phyloP scores from a whole-genome alignment of 2,329 filamentous ascomycete genomes.

The Fusarium armeniacum region DNA sequence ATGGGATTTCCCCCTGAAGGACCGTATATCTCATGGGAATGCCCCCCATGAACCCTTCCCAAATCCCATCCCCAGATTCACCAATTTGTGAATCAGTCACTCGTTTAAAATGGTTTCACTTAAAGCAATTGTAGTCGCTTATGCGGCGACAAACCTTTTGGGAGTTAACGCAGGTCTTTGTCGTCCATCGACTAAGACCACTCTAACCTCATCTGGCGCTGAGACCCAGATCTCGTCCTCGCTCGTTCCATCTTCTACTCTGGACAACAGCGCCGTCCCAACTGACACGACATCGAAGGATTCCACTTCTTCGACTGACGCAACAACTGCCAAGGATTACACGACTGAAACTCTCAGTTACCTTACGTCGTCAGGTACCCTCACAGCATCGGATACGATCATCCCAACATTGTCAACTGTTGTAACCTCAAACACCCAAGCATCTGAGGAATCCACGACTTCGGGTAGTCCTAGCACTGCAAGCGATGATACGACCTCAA shows the following conservation, averaged over 20 bases:
- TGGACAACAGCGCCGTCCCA: not conserved
- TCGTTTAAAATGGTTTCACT: conserved; percentile 24
- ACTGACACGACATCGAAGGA: not conserved
- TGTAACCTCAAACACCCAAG: not conserved
- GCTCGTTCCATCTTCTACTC: not conserved
- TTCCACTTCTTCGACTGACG: accelerated
- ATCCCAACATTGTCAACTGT: not conserved
- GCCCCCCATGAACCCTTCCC: not conserved
- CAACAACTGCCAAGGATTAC: not conserved
- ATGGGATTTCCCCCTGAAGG: not conserved
- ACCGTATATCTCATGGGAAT: not conserved
- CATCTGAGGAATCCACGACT: not conserved
- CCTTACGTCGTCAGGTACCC: not conserved
- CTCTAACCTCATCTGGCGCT: not conserved
- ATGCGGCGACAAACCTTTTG: not conserved
- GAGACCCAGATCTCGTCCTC: not conserved
- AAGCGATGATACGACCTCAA: not conserved
- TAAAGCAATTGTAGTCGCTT: conserved; percentile 5
- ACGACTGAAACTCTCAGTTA: not conserved
- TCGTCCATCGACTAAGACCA: conserved; percentile 4
- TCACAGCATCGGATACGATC: not conserved
- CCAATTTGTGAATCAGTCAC: not conserved
- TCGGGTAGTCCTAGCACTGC: not conserved
- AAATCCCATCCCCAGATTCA: not conserved
- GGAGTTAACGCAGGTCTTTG: conserved; percentile 11